These are phyloP conservation scores for Oryza australiensis DNA, from an alignment of 176 grass and related monocot genomes.

Conservation along the genomic window DNA sequence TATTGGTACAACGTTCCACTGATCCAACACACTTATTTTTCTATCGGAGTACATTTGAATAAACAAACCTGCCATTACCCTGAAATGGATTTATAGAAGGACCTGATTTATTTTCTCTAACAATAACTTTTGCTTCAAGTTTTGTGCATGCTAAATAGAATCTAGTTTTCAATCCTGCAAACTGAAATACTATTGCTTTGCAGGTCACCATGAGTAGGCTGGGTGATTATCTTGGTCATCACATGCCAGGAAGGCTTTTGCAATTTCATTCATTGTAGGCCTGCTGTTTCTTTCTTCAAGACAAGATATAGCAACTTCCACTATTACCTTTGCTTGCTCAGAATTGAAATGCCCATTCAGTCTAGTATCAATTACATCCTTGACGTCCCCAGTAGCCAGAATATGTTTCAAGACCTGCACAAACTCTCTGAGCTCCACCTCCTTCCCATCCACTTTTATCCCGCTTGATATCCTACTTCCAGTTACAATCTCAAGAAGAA, in stretches of 20 bases:
- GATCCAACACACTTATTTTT: background rate
- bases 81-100: constrained; percentile 17
- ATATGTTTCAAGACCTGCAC: constrained; percentile 35
- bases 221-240: constrained; percentile 53
- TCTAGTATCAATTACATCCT: constrained; percentile 48
- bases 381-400: constrained; percentile 38
- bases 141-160: background rate
- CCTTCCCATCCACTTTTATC: constrained; percentile 28
- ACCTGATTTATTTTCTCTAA: background rate
- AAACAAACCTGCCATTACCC: background rate
- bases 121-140: background rate
- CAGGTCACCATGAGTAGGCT: constrained; percentile 45
- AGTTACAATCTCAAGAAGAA: constrained; percentile 61
- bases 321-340: constrained; percentile 41
- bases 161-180: background rate
- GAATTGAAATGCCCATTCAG: constrained; percentile 42
- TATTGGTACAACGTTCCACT: background rate
- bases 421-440: constrained; percentile 28
- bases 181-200: constrained; percentile 2
- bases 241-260: constrained; percentile 45
- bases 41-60: background rate
- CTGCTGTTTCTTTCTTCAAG: constrained; percentile 58
- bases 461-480: constrained; percentile 53
- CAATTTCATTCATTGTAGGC: constrained; percentile 64
- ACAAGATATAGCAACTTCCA: constrained; percentile 45